Percentiles rank a stretch among this genome's conserved stretches.
Conservation (phyloP, 805 yeast genomes). For the Ascoidea rubescens region DNA sequence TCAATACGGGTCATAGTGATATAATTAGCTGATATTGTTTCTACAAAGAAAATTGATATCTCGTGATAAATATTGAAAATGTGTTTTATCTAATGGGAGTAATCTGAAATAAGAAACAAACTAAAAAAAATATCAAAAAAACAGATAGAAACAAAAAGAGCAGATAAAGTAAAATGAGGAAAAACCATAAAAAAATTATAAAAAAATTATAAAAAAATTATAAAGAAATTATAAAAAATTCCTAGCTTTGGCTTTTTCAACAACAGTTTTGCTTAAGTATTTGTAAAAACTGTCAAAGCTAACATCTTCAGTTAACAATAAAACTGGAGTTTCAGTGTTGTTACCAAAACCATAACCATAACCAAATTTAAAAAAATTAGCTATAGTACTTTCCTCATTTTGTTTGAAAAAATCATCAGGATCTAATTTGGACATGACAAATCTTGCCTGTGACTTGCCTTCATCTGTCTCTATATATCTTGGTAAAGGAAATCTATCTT, state of each 20-base stretch:
- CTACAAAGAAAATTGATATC: too few relatives aligned
- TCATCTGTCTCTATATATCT: constrained; percentile 34
- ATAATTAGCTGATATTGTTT: too few relatives aligned
- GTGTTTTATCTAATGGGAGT: too few relatives aligned
- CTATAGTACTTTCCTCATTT: not conserved
- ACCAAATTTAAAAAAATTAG: not conserved
- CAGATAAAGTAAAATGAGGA: too few relatives aligned
- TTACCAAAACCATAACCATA: not conserved
- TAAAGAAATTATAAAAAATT: too few relatives aligned
- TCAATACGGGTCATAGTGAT: too few relatives aligned
- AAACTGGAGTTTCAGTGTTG: not conserved
- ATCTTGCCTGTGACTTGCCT: constrained; percentile 36
- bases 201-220: too few relatives aligned
- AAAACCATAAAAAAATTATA: too few relatives aligned
- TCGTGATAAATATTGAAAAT: too few relatives aligned
- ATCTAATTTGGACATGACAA: constrained; percentile 30
- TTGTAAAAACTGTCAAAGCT: not conserved
- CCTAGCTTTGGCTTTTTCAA: constrained; percentile 10
- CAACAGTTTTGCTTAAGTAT: constrained; percentile 8
- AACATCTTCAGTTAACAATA: not conserved
- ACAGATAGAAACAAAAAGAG: too few relatives aligned
- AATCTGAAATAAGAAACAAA: too few relatives aligned
- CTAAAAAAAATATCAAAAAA: too few relatives aligned
- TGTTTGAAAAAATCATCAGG: constrained; percentile 14
- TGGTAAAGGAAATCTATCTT: constrained; percentile 31